These are phyloP conservation scores for Coprinellus aureogranulatus DNA, from an alignment of 768 basidiomycete genomes.

Conservation along the genomic window DNA sequence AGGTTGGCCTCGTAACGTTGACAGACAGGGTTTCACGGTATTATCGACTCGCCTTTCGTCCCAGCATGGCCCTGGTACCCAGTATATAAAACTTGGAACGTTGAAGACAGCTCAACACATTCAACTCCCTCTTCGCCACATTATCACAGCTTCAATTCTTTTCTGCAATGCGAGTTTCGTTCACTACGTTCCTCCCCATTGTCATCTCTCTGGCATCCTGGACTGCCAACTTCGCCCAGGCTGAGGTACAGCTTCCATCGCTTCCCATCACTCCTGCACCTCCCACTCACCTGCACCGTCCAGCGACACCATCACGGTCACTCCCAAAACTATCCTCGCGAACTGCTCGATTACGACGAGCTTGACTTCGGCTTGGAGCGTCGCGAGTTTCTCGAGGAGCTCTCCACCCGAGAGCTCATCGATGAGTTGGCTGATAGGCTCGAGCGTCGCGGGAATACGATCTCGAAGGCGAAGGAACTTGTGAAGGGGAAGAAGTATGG, in stretches of 20 bases:
- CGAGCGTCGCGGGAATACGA: not conserved
- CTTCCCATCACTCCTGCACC: not conserved
- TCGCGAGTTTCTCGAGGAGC: not conserved
- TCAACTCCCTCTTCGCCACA: too few species aligned
- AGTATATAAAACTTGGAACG: too few species aligned
- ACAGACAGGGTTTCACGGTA: too few species aligned
- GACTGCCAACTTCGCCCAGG: not conserved
- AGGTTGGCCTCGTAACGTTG: too few species aligned
- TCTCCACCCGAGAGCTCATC: not conserved
- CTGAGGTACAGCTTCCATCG: not conserved
- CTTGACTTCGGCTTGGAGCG: not conserved
- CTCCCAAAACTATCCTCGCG: too few species aligned
- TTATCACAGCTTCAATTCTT: too few species aligned
- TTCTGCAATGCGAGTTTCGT: not conserved
- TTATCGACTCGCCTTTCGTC: too few species aligned
- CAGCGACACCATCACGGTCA: not conserved
- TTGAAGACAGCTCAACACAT: too few species aligned
- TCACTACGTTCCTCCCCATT: not conserved
- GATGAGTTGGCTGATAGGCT: not conserved
- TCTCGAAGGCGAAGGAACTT: not conserved
- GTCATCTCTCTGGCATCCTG: not conserved
- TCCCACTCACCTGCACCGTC: not conserved
- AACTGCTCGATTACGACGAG: not conserved
- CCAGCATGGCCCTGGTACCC: too few species aligned
- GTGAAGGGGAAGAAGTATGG: not conserved